These are phyloP conservation scores for Aureobasidium musti DNA, from an alignment of 2,329 filamentous ascomycete genomes.

Conservation along the genomic window DNA sequence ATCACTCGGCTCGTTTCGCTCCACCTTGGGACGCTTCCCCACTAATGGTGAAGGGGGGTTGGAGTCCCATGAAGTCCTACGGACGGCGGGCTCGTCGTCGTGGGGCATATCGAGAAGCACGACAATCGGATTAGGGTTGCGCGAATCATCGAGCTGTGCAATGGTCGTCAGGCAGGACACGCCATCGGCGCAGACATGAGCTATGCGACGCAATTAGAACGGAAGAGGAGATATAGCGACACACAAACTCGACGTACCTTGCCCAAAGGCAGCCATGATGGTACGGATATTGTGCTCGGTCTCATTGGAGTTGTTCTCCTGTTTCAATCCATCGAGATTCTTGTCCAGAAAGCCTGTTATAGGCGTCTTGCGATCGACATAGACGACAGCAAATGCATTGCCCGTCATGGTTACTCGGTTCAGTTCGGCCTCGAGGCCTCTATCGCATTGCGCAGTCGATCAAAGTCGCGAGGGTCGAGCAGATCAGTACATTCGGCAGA, in stretches of 20 bases:
- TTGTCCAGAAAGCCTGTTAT: conserved; percentile 36
- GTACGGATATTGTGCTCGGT: conserved; percentile 45
- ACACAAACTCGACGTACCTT: conserved; percentile 40
- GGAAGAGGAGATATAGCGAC: neutral
- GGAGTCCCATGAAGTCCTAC: conserved; percentile 45
- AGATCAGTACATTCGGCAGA: conserved; percentile 20
- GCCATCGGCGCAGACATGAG: conserved; percentile 46
- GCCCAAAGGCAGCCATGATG: conserved; percentile 46
- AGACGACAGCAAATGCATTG: conserved; percentile 50
- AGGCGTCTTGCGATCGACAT: conserved; percentile 47
- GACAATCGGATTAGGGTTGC: conserved; percentile 43
- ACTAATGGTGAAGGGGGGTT: conserved; percentile 46
- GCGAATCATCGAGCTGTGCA: conserved; percentile 41
- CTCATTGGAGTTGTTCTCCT: conserved; percentile 39
- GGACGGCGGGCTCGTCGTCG: conserved; percentile 47
- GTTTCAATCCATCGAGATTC: conserved; percentile 40
- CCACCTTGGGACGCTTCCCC: conserved; percentile 37
- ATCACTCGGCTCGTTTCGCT: conserved; percentile 43
- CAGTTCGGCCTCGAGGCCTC: conserved; percentile 24
- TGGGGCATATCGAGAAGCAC: conserved; percentile 49
- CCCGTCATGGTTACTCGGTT: conserved; percentile 43
- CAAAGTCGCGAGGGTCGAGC: conserved; percentile 3
- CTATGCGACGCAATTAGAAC: conserved; percentile 31
- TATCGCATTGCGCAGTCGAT: conserved; percentile 28
- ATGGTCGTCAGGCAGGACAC: conserved; percentile 44